A percentile compares a stretch with the other conserved stretches of the same genome.
Conservation (phyloP, 352 stramenopile species). For the Globisporangium recalcitrans region DNA sequence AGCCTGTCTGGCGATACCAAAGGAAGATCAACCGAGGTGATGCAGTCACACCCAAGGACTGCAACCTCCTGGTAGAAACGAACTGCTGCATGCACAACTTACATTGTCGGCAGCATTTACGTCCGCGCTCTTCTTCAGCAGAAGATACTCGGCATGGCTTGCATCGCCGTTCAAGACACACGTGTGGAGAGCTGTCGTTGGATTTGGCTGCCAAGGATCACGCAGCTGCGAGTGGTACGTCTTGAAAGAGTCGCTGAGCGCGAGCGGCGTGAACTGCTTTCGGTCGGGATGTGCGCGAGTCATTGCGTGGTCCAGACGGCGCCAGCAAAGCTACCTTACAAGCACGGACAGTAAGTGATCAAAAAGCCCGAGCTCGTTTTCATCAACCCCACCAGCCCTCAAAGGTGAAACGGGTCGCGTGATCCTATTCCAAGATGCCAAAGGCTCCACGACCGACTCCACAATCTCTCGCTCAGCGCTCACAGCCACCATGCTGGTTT, state of each 20-base stretch:
- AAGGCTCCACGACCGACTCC: not conserved
- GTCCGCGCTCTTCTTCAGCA: slow-evolving; percentile 11
- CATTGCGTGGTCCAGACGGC: not conserved
- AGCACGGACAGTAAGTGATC: too few species aligned
- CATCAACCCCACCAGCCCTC: too few species aligned
- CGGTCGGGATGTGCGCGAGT: not conserved
- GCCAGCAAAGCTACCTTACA: not conserved
- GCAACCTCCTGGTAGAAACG: not conserved
- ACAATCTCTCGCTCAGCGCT: not conserved
- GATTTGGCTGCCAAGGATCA: slow-evolving; percentile 11
- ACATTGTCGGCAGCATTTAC: slow-evolving; percentile 23
- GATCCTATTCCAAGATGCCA: not conserved
- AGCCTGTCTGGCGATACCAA: slow-evolving; percentile 20
- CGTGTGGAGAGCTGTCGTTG: slow-evolving; percentile 30
- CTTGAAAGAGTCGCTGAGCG: slow-evolving; percentile 30
- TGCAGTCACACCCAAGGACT: not conserved
- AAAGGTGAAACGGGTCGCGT: not conserved
- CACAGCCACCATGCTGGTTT: too few species aligned
- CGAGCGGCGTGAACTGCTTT: slow-evolving; percentile 12
- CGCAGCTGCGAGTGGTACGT: slow-evolving; percentile 24
- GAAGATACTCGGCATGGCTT: slow-evolving; percentile 13
- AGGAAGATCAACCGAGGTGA: not conserved
- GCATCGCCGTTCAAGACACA: slow-evolving; percentile 27
- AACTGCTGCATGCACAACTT: not conserved
- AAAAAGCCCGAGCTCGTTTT: too few species aligned